phyloP scores from a whole-genome alignment of 148 eudicot genomes.

The Chenopodium berlandieri region DNA sequence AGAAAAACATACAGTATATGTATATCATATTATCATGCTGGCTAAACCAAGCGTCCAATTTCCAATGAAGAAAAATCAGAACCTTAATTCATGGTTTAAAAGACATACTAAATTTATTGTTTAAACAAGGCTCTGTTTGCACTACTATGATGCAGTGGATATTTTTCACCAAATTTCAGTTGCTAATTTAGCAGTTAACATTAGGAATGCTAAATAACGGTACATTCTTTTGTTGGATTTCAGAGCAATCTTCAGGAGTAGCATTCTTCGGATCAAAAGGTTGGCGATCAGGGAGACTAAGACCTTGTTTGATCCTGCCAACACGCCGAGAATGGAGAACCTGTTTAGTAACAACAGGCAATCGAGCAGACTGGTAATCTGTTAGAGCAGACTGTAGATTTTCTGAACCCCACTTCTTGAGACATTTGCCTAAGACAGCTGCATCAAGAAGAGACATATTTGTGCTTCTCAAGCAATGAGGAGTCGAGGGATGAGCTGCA shows the following conservation, averaged over 20 bases:
- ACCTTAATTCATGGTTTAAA: too few species aligned
- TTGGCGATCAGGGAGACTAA: conserved; percentile 37
- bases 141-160: too few species aligned
- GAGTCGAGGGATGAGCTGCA: conserved; percentile 91
- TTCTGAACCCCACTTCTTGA: conserved; percentile 55
- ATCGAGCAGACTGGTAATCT: conserved; percentile 58
- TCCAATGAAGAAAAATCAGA: too few species aligned
- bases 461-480: conserved; percentile 89
- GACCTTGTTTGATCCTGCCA: conserved; percentile 80
- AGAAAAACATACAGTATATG: too few species aligned
- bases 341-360: conserved; percentile 58
- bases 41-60: too few species aligned
- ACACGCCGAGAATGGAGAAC: conserved; percentile 60
- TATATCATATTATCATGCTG: too few species aligned
- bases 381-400: conserved; percentile 45
- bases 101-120: too few species aligned
- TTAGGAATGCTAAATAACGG: conserved; percentile 61
- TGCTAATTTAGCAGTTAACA: not conserved
- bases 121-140: too few species aligned
- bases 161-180: not conserved
- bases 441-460: conserved; percentile 89
- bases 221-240: conserved; percentile 59
- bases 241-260: conserved; percentile 43
- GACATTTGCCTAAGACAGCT: conserved; percentile 67
- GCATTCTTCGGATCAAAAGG: conserved; percentile 47